phyloP scores from a whole-genome alignment of 352 stramenopile species.

The Pythium phragmitis region DNA sequence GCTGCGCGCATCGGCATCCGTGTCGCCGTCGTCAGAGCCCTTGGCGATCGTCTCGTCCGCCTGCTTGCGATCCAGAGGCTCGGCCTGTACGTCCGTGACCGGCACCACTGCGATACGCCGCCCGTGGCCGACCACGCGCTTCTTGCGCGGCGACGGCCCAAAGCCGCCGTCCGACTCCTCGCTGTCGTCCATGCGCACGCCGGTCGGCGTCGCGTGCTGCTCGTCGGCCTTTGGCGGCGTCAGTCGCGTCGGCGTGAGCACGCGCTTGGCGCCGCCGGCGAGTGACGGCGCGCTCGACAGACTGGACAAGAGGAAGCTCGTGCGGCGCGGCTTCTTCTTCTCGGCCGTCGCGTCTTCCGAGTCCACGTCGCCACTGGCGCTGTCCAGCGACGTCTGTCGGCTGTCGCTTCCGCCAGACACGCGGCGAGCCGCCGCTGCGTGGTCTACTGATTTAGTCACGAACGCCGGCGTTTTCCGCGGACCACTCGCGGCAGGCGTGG shows the following conservation, averaged over 20 bases:
- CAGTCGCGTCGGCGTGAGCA: conserved; percentile 48
- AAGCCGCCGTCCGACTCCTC: conserved; percentile 27
- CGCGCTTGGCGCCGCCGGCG: conserved; percentile 51
- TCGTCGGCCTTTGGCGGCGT: conserved; percentile 16
- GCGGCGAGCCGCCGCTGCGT: neutral
- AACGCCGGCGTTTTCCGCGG: neutral
- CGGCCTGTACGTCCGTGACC: neutral
- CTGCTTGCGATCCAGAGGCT: neutral
- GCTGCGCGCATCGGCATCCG: conserved; percentile 18
- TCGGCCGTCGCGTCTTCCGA: conserved; percentile 2
- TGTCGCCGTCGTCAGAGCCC: conserved; percentile 18
- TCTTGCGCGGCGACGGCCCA: conserved; percentile 26
- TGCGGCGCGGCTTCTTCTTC: conserved; percentile 39
- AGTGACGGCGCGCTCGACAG: conserved; percentile 41
- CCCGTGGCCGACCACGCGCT: neutral
- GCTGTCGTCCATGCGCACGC: conserved; percentile 20
- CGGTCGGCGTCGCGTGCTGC: neutral
- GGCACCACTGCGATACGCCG: neutral
- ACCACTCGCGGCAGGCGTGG: no score
- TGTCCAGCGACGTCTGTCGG: conserved; percentile 13
- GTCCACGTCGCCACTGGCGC: neutral
- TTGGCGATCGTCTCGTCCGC: neutral
- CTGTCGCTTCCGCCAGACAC: neutral
- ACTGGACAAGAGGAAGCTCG: conserved; percentile 52
- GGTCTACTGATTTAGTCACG: neutral